These are phyloP conservation scores for Kuraishia ogatae DNA, from an alignment of 805 yeast genomes.

Conservation along the genomic window DNA sequence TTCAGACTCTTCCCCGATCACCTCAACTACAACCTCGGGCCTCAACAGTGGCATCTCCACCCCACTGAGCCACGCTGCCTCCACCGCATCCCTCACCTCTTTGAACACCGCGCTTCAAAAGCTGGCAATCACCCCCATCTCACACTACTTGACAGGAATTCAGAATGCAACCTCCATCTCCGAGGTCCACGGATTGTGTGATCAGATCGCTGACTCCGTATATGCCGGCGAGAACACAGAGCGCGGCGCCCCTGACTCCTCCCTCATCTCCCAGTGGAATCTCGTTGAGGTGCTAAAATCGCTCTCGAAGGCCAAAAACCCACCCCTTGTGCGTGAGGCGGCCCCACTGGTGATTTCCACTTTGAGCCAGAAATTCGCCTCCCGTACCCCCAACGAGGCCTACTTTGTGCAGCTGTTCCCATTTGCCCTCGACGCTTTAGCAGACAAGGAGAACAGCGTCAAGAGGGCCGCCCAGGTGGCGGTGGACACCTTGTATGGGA, in stretches of 20 bases:
- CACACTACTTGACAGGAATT: conserved; percentile 44
- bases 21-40: conserved; percentile 16
- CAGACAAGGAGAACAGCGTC: conserved; percentile 85
- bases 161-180: conserved; percentile 41
- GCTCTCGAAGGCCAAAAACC: conserved; percentile 64
- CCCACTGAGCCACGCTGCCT: conserved; percentile 26
- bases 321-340: conserved; percentile 70
- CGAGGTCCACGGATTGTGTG: conserved; percentile 48
- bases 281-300: conserved; percentile 54
- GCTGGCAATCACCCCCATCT: conserved; percentile 57
- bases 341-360: conserved; percentile 53
- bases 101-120: conserved; percentile 63
- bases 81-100: conserved; percentile 61
- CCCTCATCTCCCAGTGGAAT: conserved; percentile 55
- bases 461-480: conserved; percentile 82
- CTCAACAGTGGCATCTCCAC: conserved; percentile 21
- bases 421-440: conserved; percentile 57
- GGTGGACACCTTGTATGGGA: conserved; percentile 57
- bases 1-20: conserved; percentile 8
- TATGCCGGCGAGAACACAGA: conserved; percentile 30
- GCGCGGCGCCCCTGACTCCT: neutral
- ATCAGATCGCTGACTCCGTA: conserved; percentile 42
- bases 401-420: conserved; percentile 57
- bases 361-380: conserved; percentile 50
- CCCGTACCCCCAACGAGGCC: conserved; percentile 67